A percentile compares a stretch with the other conserved stretches of the same genome.
phyloP scores from a whole-genome alignment of 306 rosid species.

The Spatholobus suberectus region DNA sequence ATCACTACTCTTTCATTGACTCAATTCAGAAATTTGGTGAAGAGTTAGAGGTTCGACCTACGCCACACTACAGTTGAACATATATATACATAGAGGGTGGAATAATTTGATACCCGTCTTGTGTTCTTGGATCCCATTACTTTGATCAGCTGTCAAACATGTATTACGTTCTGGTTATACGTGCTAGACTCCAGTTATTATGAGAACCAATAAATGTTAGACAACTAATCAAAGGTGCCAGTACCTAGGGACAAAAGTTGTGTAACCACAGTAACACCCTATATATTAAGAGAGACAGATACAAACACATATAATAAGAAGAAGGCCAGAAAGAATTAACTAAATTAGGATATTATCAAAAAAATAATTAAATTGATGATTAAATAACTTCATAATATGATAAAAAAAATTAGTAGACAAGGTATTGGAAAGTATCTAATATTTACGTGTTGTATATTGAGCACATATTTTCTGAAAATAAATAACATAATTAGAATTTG shows the following conservation, averaged over 20 bases:
- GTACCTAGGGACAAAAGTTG: background rate
- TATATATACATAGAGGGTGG: too few species aligned
- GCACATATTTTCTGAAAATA: background rate
- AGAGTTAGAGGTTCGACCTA: background rate
- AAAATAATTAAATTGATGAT: background rate
- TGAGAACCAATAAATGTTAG: background rate
- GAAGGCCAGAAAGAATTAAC: background rate
- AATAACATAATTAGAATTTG: background rate
- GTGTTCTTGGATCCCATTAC: background rate
- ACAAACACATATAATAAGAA: background rate
- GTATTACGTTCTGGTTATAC: background rate
- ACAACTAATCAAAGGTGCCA: background rate
- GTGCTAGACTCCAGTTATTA: background rate
- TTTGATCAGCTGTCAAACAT: background rate
- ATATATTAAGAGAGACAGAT: background rate
- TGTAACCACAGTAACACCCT: background rate
- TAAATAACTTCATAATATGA: background rate
- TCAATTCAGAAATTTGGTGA: background rate
- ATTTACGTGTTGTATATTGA: background rate
- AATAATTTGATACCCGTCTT: background rate
- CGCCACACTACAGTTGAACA: background rate
- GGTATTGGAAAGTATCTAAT: background rate
- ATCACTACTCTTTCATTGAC: background rate
- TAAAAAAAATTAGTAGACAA: background rate
- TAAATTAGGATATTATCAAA: background rate